phyloP scores from a whole-genome alignment of 805 yeast genomes.

The Middelhovenomyces tepae region DNA sequence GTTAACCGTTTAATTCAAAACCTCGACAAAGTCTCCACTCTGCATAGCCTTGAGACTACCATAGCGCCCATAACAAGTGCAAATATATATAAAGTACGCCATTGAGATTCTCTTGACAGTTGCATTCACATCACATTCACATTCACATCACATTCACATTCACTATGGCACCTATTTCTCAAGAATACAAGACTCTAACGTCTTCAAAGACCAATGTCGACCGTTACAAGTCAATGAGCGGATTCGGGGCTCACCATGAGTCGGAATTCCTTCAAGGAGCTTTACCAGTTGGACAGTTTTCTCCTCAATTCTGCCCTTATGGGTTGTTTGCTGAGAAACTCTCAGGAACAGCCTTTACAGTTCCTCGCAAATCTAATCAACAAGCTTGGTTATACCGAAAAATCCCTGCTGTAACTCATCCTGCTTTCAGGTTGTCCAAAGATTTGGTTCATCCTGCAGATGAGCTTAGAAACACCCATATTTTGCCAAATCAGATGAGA shows the following conservation, averaged over 20 bases:
- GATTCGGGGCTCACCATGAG: slow-evolving; percentile 20
- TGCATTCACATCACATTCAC: too few relatives aligned
- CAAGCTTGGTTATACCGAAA: slow-evolving; percentile 23
- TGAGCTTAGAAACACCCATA: slow-evolving; percentile 9
- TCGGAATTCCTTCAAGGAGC: slow-evolving; percentile 21
- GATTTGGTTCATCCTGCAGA: slow-evolving; percentile 2
- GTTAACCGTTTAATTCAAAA: too few relatives aligned
- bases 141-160: too few relatives aligned
- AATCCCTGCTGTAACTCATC: slow-evolving; percentile 19
- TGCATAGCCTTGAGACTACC: too few relatives aligned
- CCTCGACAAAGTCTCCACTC: too few relatives aligned
- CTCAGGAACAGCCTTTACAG: slow-evolving; percentile 25
- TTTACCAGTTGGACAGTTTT: slow-evolving; percentile 20
- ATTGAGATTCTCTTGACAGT: too few relatives aligned
- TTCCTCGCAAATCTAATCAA: slow-evolving; percentile 20
- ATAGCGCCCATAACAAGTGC: too few relatives aligned
- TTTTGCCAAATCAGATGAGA: slow-evolving; percentile 21
- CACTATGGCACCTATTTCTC: too few relatives aligned
- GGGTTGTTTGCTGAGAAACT: slow-evolving; percentile 25
- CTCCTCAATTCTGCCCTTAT: slow-evolving; percentile 17
- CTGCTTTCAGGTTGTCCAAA: slow-evolving; percentile 10
- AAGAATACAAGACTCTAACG: too few relatives aligned
- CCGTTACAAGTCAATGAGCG: slow-evolving; percentile 17
- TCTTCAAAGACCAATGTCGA: too few relatives aligned
- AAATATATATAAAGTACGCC: too few relatives aligned